A percentile compares a stretch with the other conserved stretches of the same genome.
phyloP scores from a whole-genome alignment of 1,139 yeast genomes.

The Scheffersomyces stambukii region DNA sequence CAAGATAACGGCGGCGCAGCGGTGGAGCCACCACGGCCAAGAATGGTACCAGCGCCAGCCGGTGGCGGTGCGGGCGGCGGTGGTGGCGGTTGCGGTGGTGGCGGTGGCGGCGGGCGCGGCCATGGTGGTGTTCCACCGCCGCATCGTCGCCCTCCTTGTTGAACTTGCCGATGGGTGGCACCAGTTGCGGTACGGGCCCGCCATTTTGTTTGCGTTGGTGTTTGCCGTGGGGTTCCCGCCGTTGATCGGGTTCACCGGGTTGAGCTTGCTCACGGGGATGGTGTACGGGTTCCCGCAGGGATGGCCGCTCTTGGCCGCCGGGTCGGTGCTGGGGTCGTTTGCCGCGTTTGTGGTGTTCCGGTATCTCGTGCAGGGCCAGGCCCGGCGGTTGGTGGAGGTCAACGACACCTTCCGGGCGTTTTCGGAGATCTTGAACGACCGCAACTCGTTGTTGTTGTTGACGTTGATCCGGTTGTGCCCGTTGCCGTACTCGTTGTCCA shows the following conservation, averaged over 20 bases:
- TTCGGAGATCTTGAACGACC: constrained; percentile 61
- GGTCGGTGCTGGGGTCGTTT: constrained; percentile 71
- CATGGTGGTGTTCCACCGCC: constrained; percentile 47
- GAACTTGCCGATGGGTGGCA: constrained; percentile 44
- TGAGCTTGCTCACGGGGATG: constrained; percentile 72
- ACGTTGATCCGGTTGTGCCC: constrained; percentile 82
- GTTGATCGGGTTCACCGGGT: constrained; percentile 71
- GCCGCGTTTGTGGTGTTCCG: constrained; percentile 68
- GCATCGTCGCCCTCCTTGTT: constrained; percentile 40
- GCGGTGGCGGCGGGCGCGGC: too few relatives aligned
- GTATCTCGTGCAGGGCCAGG: constrained; percentile 52
- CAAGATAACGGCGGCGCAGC: too few relatives aligned
- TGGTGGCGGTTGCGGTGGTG: too few relatives aligned
- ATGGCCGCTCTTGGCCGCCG: constrained; percentile 69
- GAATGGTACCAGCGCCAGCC: too few relatives aligned
- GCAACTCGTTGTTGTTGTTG: constrained; percentile 55
- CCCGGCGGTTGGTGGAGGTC: constrained; percentile 42
- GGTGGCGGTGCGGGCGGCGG: too few relatives aligned
- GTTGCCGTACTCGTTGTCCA: constrained; percentile 85
- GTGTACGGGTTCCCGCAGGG: constrained; percentile 79
- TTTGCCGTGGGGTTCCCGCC: constrained; percentile 75
- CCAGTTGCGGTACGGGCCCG: constrained; percentile 45
- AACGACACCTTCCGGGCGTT: constrained; percentile 73
- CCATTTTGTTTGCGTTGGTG: constrained; percentile 46
- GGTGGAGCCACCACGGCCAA: too few relatives aligned